phyloP scores from a whole-genome alignment of 2,329 filamentous ascomycete genomes.

The Epichloe sibirici region DNA sequence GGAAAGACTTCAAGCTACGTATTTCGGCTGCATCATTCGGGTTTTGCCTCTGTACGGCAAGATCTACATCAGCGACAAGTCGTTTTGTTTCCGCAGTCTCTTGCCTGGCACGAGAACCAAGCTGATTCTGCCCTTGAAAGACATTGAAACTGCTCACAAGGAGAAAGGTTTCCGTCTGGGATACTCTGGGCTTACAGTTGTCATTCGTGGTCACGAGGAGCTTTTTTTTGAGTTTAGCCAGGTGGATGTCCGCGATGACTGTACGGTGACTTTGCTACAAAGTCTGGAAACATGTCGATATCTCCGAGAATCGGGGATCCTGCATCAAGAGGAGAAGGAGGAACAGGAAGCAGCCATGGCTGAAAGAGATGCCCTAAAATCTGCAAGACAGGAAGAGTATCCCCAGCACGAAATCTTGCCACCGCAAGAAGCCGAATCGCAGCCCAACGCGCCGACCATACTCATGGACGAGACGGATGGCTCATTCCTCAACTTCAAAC shows the following conservation, averaged over 20 bases:
- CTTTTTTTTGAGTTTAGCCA: conserved; percentile 89
- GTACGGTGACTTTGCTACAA: conserved; percentile 67
- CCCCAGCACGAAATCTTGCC: conserved; percentile 38
- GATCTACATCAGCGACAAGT: conserved; percentile 80
- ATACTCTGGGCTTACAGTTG: conserved; percentile 81
- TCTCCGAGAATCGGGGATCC: conserved; percentile 54
- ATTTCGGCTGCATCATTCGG: conserved; percentile 83
- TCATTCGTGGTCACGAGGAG: conserved; percentile 88
- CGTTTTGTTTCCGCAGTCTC: conserved; percentile 87
- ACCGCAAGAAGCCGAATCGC: conserved; percentile 31
- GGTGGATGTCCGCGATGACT: conserved; percentile 74
- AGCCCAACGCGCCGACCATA: conserved; percentile 56
- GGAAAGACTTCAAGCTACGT: conserved; percentile 77
- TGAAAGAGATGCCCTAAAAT: conserved; percentile 69
- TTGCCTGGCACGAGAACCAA: conserved; percentile 85
- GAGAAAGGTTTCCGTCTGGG: conserved; percentile 90
- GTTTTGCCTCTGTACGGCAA: conserved; percentile 91
- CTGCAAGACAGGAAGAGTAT: conserved; percentile 50
- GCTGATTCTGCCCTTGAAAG: conserved; percentile 77
- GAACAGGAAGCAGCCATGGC: conserved; percentile 64
- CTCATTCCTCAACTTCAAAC: conserved; percentile 86
- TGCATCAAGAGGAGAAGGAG: conserved; percentile 56
- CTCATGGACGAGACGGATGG: conserved; percentile 81
- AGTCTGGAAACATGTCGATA: conserved; percentile 61
- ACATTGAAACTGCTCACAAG: conserved; percentile 87